A percentile compares a stretch with the other conserved stretches of the same genome.
Conservation (phyloP, 1,284 basidiomycete genomes). For the Stereum hirsutum region DNA sequence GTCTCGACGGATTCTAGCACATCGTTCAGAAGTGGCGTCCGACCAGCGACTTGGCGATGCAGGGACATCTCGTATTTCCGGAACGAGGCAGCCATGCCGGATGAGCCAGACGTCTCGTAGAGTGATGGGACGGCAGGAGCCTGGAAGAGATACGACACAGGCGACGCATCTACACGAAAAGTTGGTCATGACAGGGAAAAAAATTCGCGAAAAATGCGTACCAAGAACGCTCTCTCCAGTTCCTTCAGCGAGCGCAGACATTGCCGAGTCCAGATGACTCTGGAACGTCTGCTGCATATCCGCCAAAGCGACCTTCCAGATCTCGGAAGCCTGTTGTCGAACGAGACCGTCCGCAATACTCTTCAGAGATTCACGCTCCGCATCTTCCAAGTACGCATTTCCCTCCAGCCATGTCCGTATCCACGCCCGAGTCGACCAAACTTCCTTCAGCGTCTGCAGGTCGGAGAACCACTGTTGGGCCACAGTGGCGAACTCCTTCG, state of each 20-base stretch:
- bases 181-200: not conserved
- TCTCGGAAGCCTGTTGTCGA: constrained; percentile 36
- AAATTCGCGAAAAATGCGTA: constrained; percentile 12
- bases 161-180: constrained; percentile 32
- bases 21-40: constrained; percentile 47
- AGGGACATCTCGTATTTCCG: constrained; percentile 47
- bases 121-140: constrained; percentile 36
- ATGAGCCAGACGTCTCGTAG: constrained; percentile 29
- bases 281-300: constrained; percentile 37
- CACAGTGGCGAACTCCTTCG: constrained; percentile 32
- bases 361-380: constrained; percentile 33
- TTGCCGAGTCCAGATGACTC: constrained; percentile 25
- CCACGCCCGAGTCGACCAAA: constrained; percentile 55
- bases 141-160: constrained; percentile 45
- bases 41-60: constrained; percentile 47
- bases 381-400: constrained; percentile 29
- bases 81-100: constrained; percentile 36
- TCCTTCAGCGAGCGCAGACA: constrained; percentile 20
- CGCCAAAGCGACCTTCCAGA: constrained; percentile 44
- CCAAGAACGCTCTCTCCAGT: constrained; percentile 20
- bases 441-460: constrained; percentile 45
- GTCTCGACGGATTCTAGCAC: constrained; percentile 49
- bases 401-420: constrained; percentile 35
- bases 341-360: constrained; percentile 41
- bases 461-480: constrained; percentile 47